Percentiles rank a stretch among this genome's conserved stretches.
These are phyloP conservation scores for Pilasporangium apinafurcum DNA, from an alignment of 352 stramenopile species.

Conservation along the genomic window DNA sequence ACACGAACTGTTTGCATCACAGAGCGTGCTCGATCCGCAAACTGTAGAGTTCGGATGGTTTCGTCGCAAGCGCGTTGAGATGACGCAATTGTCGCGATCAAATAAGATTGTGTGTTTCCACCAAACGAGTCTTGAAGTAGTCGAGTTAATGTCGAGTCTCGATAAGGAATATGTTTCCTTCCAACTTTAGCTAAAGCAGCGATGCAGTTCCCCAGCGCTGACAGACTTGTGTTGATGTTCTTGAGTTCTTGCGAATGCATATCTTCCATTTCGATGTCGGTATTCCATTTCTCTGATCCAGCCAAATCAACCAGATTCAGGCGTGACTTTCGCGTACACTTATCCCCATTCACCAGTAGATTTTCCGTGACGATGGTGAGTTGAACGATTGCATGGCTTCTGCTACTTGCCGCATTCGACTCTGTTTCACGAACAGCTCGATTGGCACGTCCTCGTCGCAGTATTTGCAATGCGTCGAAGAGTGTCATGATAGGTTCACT, in stretches of 20 bases:
- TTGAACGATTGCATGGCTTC: constrained; percentile 91
- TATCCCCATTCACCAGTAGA: constrained; percentile 18
- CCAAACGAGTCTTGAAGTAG: constrained; percentile 83
- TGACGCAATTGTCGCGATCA: constrained; percentile 68
- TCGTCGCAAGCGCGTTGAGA: constrained; percentile 40
- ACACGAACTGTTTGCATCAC: constrained; percentile 73
- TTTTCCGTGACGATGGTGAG: constrained; percentile 60
- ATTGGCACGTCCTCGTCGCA: constrained; percentile 43
- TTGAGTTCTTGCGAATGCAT: constrained; percentile 75
- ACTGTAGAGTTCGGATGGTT: constrained; percentile 72
- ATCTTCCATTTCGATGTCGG: constrained; percentile 62
- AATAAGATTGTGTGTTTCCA: constrained; percentile 60
- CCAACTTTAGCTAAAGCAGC: constrained; percentile 68
- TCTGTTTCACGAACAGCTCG: constrained; percentile 79
- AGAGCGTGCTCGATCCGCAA: constrained; percentile 61
- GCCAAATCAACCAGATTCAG: constrained; percentile 80
- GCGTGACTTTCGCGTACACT: constrained; percentile 33
- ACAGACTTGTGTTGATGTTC: constrained; percentile 90
- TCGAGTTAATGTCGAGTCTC: constrained; percentile 84
- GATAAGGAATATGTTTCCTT: constrained; percentile 89
- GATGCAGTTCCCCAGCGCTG: constrained; percentile 89
- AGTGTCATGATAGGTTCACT: constrained; percentile 34
- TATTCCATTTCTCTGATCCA: constrained; percentile 84
- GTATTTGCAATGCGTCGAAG: constrained; percentile 41
- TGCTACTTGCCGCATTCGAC: constrained; percentile 80